Evolutionary conservation across 106 monocot genomes (phyloP), one percentile per base, ranked within the genome.

Genomic region (Hemerocallis citrina): DNA sequence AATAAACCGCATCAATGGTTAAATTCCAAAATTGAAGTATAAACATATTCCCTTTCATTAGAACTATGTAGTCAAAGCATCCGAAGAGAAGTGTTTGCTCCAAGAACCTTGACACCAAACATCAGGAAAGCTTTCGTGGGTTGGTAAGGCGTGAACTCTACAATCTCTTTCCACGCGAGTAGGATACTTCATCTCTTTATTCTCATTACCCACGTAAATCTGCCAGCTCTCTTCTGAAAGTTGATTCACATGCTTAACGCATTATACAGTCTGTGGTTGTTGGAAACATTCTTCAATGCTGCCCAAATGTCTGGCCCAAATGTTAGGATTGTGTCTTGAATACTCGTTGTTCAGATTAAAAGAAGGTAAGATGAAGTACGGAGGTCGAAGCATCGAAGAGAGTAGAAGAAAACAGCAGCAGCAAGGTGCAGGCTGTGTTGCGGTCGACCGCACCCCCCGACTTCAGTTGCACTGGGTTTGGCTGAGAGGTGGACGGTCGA

Each of bases 31-130:
- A n/a, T n/a, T n/a, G n/a, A n/a, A n/a, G n/a, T n/a, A n/a, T n/a
- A n/a, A n/a, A n/a, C n/a, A n/a, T n/a, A n/a, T n/a, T n/a, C n/a
- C 13, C 21, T 48, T 48, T 61, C 29, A n/a, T n/a, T n/a, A n/a
- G n/a, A 63, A 25, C 31, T 73, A 89, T 56, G 84, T 89, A 4
- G 89, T 89, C 14, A 89, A 41, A 4, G 64, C 76, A 66, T 85
- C 79, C 20, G 89, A 39, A 91, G 70, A 57, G 85, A 57, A 16
- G 69, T 42, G 42, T 74, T 74, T 16, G 67, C 71, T 54, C 90
- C 90, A 10, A 85, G 68, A 30, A 91, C 67, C 68, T 85, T 91
- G 21, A 78, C 85, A 43, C 90, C 90, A n/a, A 0, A 91, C 82
- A 54, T 91, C 90, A 20, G 85, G 85, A 25, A 91, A 91, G 66